Evolutionary conservation across 768 basidiomycete genomes (phyloP).

Genomic region (Cantharellus cinnabarinus): DNA sequence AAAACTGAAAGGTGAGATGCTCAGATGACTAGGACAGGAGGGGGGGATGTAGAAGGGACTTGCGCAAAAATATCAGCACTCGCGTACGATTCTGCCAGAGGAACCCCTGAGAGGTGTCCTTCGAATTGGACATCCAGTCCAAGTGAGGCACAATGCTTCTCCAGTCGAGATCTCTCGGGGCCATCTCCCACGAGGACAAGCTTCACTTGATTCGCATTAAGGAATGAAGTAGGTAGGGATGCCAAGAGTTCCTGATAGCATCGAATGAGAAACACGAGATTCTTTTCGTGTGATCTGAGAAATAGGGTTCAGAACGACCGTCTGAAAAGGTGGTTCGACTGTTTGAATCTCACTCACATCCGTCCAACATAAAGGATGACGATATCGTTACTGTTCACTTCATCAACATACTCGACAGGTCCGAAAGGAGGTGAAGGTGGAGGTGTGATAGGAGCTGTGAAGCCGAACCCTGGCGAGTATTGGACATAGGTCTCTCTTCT

Average conservation of each 20-base stretch:
- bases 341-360: neutral
- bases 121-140: conserved; percentile 19
- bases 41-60: conserved; percentile 11
- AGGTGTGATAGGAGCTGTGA: conserved; percentile 8
- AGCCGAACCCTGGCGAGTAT: neutral
- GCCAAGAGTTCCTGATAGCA: conserved; percentile 16
- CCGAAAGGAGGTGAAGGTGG: conserved; percentile 6
- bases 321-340: too few species aligned
- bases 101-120: conserved; percentile 19
- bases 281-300: conserved; percentile 23
- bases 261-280: conserved; percentile 21
- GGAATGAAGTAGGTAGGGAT: neutral
- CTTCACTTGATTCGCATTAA: conserved; percentile 11
- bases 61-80: conserved; percentile 23
- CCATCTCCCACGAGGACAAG: conserved; percentile 25
- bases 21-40: conserved; percentile 14
- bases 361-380: neutral
- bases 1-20: neutral
- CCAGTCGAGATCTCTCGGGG: conserved; percentile 18
- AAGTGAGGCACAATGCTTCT: conserved; percentile 14
- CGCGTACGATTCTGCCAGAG: conserved; percentile 22
- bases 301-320: neutral
- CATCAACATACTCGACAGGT: conserved; percentile 5
- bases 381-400: neutral
- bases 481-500: neutral